These are phyloP conservation scores for Sporothrix brasiliensis DNA, from an alignment of 2,329 filamentous ascomycete genomes.

Conservation along the genomic window DNA sequence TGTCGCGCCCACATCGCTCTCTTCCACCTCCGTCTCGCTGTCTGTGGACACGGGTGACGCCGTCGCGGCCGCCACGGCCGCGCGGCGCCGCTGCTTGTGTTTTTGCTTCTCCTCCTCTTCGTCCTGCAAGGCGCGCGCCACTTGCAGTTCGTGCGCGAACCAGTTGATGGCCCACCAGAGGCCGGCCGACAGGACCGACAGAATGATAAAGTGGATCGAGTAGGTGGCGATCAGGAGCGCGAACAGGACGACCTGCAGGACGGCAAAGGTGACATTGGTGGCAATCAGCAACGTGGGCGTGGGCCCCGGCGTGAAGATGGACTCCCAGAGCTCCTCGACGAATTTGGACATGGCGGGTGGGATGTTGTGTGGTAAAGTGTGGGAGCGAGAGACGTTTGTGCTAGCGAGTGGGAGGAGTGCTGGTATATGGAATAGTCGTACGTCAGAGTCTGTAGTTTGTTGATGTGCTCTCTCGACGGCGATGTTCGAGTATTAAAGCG, in stretches of 20 bases:
- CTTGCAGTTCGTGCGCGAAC: constrained; percentile 73
- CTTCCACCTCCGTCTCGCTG: constrained; percentile 56
- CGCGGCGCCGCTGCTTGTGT: constrained; percentile 30
- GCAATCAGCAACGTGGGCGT: constrained; percentile 86
- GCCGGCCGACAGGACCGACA: constrained; percentile 76
- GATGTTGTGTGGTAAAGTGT: neutral
- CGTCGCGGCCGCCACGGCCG: constrained; percentile 37
- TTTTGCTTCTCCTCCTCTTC: constrained; percentile 42
- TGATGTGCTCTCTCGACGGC: neutral
- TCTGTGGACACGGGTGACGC: constrained; percentile 46
- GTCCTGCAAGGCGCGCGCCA: constrained; percentile 51
- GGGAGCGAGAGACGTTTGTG: neutral
- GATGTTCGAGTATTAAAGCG: neutral
- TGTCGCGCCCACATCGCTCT: constrained; percentile 25
- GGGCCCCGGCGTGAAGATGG: constrained; percentile 89
- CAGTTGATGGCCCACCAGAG: constrained; percentile 97
- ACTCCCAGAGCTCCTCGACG: constrained; percentile 80
- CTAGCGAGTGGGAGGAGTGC: neutral
- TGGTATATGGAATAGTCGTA: neutral
- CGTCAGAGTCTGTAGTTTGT: neutral
- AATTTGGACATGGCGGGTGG: constrained; percentile 58
- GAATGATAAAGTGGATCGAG: constrained; percentile 83
- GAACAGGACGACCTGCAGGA: constrained; percentile 77
- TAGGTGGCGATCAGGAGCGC: constrained; percentile 76
- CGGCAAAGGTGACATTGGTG: constrained; percentile 86